Base-by-base conservation (phyloP, 352 stramenopile species). In the Phytophthora kernoviae region DNA sequence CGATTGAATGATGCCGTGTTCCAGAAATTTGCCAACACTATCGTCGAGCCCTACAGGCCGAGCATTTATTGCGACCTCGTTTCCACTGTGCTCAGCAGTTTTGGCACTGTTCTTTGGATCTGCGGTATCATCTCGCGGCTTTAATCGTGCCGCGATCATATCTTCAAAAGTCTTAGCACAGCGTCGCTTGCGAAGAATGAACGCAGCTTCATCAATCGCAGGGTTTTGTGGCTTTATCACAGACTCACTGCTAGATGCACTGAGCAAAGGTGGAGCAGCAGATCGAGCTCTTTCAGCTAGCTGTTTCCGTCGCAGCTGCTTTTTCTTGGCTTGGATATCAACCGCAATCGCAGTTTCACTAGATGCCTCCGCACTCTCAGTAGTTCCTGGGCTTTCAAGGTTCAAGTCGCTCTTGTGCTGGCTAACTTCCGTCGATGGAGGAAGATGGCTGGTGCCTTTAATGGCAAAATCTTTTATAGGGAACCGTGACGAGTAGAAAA, bases 121-220 rank as follows among this genome's bases (percentile, higher is more conserved):
- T 27, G 12, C 21, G 2, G 42, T 10, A 11, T 21, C 20, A 32
- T 58, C 40, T 10, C 46, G 43, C 5, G 58, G 50, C 17, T 57
- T 59, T 26, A 87, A 34, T 6, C 79, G 78, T 11, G 65, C 68
- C 17, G 68, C 54, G 37, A 93, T 85, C 80, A 93, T 91, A 17
- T 88, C 72, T 52, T 90, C 81, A 53, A 93, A 93, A 0, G 84
- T 91, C 22, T 84, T 82, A 7, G 84, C 84, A 27, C 84, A 93
- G 6, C 80, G 74, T 1, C 84, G 77, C 52, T 91, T 91, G 10
- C 79, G 73, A 20, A 79, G 61, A 7, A 85, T 53, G 41, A 76
- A 76, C 18, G 70, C 50, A 12, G 54, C 34, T 33, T 77, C 63
- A 24, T 72, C 48, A 1, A 70, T 42, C 12, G 59, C 44, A 48